phyloP scores from a whole-genome alignment of 768 basidiomycete genomes.

The Suillus weaverae region DNA sequence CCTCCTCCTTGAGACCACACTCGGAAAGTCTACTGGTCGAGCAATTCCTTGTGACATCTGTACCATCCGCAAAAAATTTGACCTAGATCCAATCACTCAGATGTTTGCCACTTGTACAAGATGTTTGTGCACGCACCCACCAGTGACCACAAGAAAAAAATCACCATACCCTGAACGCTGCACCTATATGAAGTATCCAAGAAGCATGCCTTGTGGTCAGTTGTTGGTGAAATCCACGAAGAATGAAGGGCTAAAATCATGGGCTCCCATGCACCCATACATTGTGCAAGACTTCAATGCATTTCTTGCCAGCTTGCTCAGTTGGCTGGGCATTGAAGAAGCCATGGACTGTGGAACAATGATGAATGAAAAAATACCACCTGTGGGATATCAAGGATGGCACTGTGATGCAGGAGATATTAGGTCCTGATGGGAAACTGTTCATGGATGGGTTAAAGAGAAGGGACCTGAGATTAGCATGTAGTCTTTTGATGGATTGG shows the following conservation, averaged over 20 bases:
- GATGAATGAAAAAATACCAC: not conserved
- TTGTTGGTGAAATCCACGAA: not conserved
- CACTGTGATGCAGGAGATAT: conserved; percentile 22
- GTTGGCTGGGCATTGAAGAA: conserved; percentile 25
- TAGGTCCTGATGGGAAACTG: conserved; percentile 26
- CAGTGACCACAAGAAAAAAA: not conserved
- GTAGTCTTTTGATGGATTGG: conserved; percentile 37
- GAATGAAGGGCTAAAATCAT: not conserved
- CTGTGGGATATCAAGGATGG: conserved; percentile 32
- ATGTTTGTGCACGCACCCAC: conserved; percentile 26
- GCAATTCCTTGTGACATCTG: conserved; percentile 17
- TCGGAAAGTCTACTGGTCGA: not conserved
- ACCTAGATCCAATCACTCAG: conserved; percentile 18
- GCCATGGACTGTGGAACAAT: conserved; percentile 23
- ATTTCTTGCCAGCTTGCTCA: conserved; percentile 30
- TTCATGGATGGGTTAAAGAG: conserved; percentile 8
- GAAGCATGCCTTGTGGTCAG: conserved; percentile 18
- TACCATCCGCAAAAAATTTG: conserved; percentile 19
- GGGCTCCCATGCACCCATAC: conserved; percentile 16
- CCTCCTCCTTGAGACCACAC: conserved; percentile 1
- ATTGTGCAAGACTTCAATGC: conserved; percentile 28
- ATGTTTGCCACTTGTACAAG: conserved; percentile 26
- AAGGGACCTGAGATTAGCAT: conserved; percentile 17
- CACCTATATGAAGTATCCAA: conserved; percentile 14
- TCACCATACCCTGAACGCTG: conserved; percentile 22